Evolutionary conservation across 2,329 filamentous ascomycete species (phyloP).

Genomic region (Talaromyces verruculosus): DNA sequence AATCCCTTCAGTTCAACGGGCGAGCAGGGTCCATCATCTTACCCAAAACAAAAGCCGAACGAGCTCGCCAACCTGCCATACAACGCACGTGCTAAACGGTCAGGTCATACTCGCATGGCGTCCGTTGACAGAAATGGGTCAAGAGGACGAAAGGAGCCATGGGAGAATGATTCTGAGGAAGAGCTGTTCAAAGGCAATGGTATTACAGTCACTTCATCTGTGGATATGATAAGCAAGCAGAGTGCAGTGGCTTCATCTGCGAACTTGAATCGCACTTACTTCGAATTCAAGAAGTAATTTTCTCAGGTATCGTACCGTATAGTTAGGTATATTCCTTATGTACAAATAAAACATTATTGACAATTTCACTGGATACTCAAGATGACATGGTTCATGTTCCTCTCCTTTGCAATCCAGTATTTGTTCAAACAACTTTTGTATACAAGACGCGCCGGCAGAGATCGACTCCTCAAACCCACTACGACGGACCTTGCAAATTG

Average conservation of each 20-base stretch:
- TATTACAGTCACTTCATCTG: slow-evolving; percentile 8
- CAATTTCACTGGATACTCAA: too few species aligned
- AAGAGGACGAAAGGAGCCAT: neutral
- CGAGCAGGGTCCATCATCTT: neutral
- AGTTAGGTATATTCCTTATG: neutral
- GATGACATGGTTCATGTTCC: too few species aligned
- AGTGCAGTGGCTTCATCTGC: neutral
- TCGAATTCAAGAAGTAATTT: slow-evolving; percentile 9
- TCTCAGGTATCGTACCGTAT: neutral
- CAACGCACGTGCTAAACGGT: slow-evolving; percentile 1
- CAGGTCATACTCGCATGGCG: neutral
- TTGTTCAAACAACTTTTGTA: too few species aligned
- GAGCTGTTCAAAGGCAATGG: slow-evolving; percentile 1
- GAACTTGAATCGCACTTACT: neutral
- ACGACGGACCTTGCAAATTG: too few species aligned
- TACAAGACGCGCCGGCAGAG: too few species aligned
- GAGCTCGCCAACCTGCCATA: slow-evolving; percentile 2
- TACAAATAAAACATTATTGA: neutral
- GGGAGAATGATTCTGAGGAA: slow-evolving; percentile 2
- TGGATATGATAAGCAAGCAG: slow-evolving; percentile 2
- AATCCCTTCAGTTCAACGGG: neutral
- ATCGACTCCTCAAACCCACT: too few species aligned
- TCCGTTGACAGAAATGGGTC: neutral
- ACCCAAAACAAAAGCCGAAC: neutral
- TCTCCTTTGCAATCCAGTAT: too few species aligned